Evolutionary conservation across 2,329 filamentous ascomycete species (phyloP), one percentile per base, ranked within the genome.

Genomic region (Fusarium chlamydosporum): DNA sequence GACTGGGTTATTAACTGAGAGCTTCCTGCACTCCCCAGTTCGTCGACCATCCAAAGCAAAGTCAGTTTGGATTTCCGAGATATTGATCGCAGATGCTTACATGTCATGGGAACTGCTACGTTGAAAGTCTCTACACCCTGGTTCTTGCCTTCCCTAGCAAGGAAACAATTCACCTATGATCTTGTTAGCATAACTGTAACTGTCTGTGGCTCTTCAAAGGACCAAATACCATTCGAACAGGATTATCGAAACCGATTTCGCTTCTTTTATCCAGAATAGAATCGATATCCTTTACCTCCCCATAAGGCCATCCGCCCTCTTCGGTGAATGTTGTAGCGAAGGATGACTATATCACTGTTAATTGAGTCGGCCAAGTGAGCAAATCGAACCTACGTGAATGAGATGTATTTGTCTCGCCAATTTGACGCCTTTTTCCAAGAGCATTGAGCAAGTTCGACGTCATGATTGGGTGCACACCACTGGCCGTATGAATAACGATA

Each of bases 401-500:
- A 77, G 76, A 53, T 76, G 78, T 6, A 67, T 69, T 7, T 77
- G 67, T 69, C 18, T 73, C 75, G 35, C 56, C 76, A 4, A 31
- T 56, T 55, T 71, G 64, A 3, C 67, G 75, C 10, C 74, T 75
- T 18, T 76, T 65, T 18, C 76, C 76, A 7, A 82, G 75, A 12
- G 76, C 79, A 12, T 68, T 72, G 38, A 82, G 71, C 7, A 82
- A 57, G 56, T 77, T 67, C 6, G 72, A 56, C 15, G 67, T 60
- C 16, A 77, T 52, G 6, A 27, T 40, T 12, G 72, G 61, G 10
- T 78, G 72, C 20, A 77, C 66, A 16, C 76, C 75, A 50, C 76
- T 76, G 11, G 79, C 78, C 2, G 74, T 77, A 50, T 82, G 76
- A 15, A 81, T 56, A 29, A 81, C 67, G 16, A 81, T 75, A 50